Evolutionary conservation across 1,139 yeast species (phyloP).

Genomic region (Protomyces inundatus): DNA sequence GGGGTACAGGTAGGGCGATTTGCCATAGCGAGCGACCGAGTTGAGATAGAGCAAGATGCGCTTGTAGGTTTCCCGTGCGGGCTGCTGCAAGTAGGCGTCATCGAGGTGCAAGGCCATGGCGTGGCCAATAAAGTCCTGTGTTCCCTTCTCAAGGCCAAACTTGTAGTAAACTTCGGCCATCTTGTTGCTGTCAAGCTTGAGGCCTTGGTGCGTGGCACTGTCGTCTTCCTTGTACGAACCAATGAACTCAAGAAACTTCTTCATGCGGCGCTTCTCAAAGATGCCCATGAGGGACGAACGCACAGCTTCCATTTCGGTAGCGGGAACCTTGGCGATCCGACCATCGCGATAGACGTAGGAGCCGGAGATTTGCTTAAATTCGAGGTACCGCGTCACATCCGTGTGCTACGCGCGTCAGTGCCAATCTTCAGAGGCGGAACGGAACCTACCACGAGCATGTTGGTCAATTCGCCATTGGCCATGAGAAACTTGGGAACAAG

Average conservation of each 20-base stretch:
- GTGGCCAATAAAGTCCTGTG: constrained; percentile 95
- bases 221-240: constrained; percentile 77
- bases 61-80: constrained; percentile 88
- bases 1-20: constrained; percentile 94
- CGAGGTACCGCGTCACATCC: constrained; percentile 90
- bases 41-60: constrained; percentile 79
- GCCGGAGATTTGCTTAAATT: constrained; percentile 92
- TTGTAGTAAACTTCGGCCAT: constrained; percentile 88
- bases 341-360: constrained; percentile 90
- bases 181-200: constrained; percentile 78
- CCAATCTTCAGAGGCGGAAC: not conserved
- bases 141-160: constrained; percentile 87
- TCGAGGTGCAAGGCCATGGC: constrained; percentile 97
- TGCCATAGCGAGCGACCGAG: constrained; percentile 91
- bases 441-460: constrained; percentile 51
- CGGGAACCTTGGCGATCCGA: constrained; percentile 88
- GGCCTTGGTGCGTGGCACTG: constrained; percentile 73
- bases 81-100: constrained; percentile 80
- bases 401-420: constrained; percentile 51
- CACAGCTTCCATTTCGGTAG: constrained; percentile 75
- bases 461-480: constrained; percentile 97
- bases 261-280: constrained; percentile 93
- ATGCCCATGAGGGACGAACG: constrained; percentile 90
- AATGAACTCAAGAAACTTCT: constrained; percentile 81
- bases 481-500: constrained; percentile 92